Percentiles rank a stretch among this genome's conserved stretches.
phyloP scores from a whole-genome alignment of 1,284 basidiomycete genomes.

The Trametes polyzona region DNA sequence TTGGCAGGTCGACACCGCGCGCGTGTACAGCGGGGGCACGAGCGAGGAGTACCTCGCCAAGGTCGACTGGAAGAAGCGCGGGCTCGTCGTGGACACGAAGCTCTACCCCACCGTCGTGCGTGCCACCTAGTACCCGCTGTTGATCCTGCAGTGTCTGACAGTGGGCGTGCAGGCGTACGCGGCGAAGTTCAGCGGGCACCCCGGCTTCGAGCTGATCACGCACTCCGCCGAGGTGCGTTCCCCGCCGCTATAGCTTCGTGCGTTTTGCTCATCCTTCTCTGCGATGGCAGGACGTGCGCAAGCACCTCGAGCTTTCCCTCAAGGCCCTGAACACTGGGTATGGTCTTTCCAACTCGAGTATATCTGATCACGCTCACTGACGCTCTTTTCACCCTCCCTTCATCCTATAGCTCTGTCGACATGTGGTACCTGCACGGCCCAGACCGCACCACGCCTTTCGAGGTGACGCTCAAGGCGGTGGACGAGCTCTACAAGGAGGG shows the following conservation, averaged over 20 bases:
- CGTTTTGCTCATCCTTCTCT: neutral
- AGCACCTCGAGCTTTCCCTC: slow-evolving; percentile 47
- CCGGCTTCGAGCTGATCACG: neutral
- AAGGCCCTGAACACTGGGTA: slow-evolving; percentile 52
- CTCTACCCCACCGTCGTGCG: slow-evolving; percentile 27
- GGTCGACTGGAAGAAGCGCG: slow-evolving; percentile 40
- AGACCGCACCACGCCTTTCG: slow-evolving; percentile 51
- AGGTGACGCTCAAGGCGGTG: slow-evolving; percentile 50
- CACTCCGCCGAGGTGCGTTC: slow-evolving; percentile 8
- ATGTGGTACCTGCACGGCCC: slow-evolving; percentile 62
- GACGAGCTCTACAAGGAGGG: slow-evolving; percentile 56
- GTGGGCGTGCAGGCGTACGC: too few species aligned
- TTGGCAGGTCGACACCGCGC: slow-evolving; percentile 49
- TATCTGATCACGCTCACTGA: neutral
- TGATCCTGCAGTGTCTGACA: too few species aligned
- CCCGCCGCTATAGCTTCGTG: neutral
- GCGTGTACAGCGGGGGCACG: slow-evolving; percentile 48
- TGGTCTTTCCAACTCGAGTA: slow-evolving; percentile 12
- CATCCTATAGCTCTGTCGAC: slow-evolving; percentile 33
- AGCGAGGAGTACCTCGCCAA: slow-evolving; percentile 51
- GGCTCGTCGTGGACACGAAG: slow-evolving; percentile 54
- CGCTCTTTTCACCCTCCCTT: too few species aligned
- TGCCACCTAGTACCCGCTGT: neutral
- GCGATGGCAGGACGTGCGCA: slow-evolving; percentile 41
- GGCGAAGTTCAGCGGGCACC: too few species aligned